phyloP scores from a whole-genome alignment of 179 eudicot genomes.

The Drosera spatulata region DNA sequence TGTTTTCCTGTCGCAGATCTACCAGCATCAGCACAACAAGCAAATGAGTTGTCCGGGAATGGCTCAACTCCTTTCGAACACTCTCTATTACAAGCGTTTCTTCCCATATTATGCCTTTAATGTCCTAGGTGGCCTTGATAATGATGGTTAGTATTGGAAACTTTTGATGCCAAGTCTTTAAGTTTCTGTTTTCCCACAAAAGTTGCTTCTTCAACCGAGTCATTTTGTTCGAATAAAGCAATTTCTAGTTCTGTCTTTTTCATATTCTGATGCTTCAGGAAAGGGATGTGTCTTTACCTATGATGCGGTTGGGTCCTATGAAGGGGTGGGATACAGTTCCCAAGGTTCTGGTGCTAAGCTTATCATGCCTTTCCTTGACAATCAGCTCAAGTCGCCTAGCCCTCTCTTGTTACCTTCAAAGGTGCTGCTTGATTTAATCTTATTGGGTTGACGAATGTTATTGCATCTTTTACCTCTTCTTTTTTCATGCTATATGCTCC shows the following conservation, averaged over 20 bases:
- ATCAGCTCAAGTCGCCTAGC: slow-evolving; percentile 95
- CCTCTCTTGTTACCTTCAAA: slow-evolving; percentile 72
- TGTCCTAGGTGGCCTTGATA: slow-evolving; percentile 92
- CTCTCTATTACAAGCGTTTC: slow-evolving; percentile 91
- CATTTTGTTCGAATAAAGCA: no score
- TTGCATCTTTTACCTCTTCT: not conserved
- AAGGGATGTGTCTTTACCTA: slow-evolving; percentile 94
- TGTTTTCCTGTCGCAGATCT: slow-evolving; percentile 27
- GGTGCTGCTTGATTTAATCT: slow-evolving; percentile 25
- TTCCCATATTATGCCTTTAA: slow-evolving; percentile 92
- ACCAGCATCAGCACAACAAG: slow-evolving; percentile 94
- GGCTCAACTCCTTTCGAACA: slow-evolving; percentile 94
- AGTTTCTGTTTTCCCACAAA: not conserved
- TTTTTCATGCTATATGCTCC: not conserved
- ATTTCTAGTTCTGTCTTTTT: not conserved
- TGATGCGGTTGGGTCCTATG: slow-evolving; percentile 98
- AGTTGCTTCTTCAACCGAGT: not conserved
- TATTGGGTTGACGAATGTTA: not conserved
- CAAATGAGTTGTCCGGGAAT: slow-evolving; percentile 98
- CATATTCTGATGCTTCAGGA: slow-evolving; percentile 31
- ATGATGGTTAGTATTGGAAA: slow-evolving; percentile 45
- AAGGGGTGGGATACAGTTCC: slow-evolving; percentile 88
- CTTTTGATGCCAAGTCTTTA: not conserved
- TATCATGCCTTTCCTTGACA: slow-evolving; percentile 88
- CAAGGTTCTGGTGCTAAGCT: slow-evolving; percentile 94